These are phyloP conservation scores for Xylaria multiplex DNA, from an alignment of 2,329 filamentous ascomycete genomes.

Conservation along the genomic window DNA sequence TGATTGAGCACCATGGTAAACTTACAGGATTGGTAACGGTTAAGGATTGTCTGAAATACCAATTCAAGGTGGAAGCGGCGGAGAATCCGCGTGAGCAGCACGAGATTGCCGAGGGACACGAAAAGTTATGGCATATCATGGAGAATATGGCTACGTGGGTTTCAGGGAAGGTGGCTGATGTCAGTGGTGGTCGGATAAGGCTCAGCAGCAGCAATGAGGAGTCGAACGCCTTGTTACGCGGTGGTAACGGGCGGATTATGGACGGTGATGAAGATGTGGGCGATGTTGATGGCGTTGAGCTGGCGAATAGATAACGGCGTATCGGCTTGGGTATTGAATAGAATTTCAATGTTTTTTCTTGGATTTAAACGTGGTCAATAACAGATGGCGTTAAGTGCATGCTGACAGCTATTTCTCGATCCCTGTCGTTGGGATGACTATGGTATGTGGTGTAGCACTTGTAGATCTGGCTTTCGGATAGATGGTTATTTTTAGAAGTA, in stretches of 20 bases:
- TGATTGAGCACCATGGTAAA: conserved; percentile 88
- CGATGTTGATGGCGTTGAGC: conserved; percentile 55
- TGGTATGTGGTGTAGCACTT: too few relatives aligned
- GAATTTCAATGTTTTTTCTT: conserved; percentile 6
- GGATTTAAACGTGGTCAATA: neutral
- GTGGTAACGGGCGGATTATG: conserved; percentile 53
- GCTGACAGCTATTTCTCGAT: neutral
- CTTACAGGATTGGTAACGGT: conserved; percentile 90
- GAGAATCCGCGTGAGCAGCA: conserved; percentile 75
- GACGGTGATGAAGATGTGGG: conserved; percentile 61
- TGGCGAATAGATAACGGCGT: conserved; percentile 46
- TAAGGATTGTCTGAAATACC: conserved; percentile 96
- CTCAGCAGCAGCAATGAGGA: conserved; percentile 54
- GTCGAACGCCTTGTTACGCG: conserved; percentile 39
- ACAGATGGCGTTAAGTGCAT: neutral
- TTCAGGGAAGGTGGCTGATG: conserved; percentile 62
- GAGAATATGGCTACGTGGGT: conserved; percentile 67
- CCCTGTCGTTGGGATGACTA: neutral
- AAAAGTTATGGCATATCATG: conserved; percentile 71
- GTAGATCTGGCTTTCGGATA: neutral
- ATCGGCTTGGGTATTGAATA: conserved; percentile 16
- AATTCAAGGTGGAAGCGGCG: conserved; percentile 92
- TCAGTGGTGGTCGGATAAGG: conserved; percentile 67
- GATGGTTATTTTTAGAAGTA: conserved; percentile 6
- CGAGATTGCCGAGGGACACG: conserved; percentile 66